Base-by-base conservation (phyloP, 495 filamentous ascomycete genomes). In the Hypoxylon subgilvum region DNA sequence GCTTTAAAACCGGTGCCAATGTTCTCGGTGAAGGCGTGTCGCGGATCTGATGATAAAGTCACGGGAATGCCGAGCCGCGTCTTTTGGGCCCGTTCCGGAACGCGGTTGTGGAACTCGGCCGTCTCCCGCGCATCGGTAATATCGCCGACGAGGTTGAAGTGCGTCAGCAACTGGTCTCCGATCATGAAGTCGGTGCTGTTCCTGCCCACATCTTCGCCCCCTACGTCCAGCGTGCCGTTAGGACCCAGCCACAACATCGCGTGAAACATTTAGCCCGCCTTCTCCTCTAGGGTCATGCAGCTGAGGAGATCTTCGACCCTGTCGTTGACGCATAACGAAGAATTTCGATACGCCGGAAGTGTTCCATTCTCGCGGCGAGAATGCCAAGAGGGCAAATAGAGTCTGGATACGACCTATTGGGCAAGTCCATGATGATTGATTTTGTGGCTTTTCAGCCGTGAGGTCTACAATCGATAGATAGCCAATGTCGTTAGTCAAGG, bases 261-360 rank as follows among this genome's bases (percentile, higher is more conserved):
- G 27, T 84, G 81, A 41, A 83, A 79, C 66, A 87, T 76, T 67
- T 86, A 84, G 5, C 77, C 75, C 47, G 78, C 76, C 56, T 87
- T 87, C 50, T 87, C 84, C 48, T 83, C 76, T 30, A 84, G 70
- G 0, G 81, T 86, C 84, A 87, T 86, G 23, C 83, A 72, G 9
- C 76, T 69, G 47, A 87, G 43, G 25, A 87, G 70, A 60, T 86
- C 83, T 22, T 76, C 67, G 28, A 87, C 77, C 21, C 84, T 75
- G 27, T 75, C 76, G 23, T 85, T 77, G 7, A 86, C 70, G 5
- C 78, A 54, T 45, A 58, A 32, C 14, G 61, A 58, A 46, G 53
- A 19, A 16, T 64, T 41, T 5, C 32, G 22, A 21, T 58, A 64
- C 13, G 48, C 48, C 22, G 44, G 49, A 0, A 40, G 17, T 4